Evolutionary conservation across 768 basidiomycete genomes (phyloP).

Genomic region (Hebeloma cylindrosporum): DNA sequence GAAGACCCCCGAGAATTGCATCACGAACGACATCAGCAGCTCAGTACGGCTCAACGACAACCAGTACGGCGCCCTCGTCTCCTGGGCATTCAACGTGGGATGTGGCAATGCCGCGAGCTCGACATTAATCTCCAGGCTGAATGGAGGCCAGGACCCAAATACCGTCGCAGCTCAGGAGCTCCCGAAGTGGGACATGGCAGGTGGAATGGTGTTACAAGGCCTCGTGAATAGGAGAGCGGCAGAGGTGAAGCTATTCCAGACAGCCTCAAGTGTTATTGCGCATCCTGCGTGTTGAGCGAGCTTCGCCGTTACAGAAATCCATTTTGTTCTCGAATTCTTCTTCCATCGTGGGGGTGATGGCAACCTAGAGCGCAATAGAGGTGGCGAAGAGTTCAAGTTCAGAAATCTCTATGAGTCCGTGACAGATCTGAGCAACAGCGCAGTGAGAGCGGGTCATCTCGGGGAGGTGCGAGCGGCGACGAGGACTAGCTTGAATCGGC

Average conservation of each 20-base stretch:
- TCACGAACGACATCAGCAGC: slow-evolving; percentile 23
- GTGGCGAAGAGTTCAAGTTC: too few species aligned
- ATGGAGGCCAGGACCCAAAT: slow-evolving; percentile 30
- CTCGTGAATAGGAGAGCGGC: slow-evolving; percentile 26
- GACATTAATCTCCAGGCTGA: slow-evolving; percentile 28
- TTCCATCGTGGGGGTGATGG: too few species aligned
- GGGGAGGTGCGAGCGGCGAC: too few species aligned
- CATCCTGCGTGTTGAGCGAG: too few species aligned
- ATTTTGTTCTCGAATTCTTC: too few species aligned
- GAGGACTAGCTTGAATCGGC: too few species aligned
- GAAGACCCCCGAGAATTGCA: slow-evolving; percentile 22
- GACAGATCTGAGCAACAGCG: too few species aligned
- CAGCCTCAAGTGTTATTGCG: slow-evolving; percentile 26
- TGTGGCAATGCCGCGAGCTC: slow-evolving; percentile 27
- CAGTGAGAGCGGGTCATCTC: too few species aligned
- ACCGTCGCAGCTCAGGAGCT: slow-evolving; percentile 33
- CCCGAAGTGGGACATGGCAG: slow-evolving; percentile 31
- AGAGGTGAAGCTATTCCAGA: slow-evolving; percentile 33
- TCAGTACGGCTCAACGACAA: slow-evolving; percentile 30
- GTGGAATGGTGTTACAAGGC: slow-evolving; percentile 27
- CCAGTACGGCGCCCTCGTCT: slow-evolving; percentile 33
- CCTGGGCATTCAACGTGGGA: slow-evolving; percentile 33
- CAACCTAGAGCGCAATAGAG: too few species aligned
- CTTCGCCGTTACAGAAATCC: too few species aligned
- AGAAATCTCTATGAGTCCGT: too few species aligned